These are phyloP conservation scores for Brassica cretica DNA, from an alignment of 345 rosid genomes.

Conservation along the genomic window DNA sequence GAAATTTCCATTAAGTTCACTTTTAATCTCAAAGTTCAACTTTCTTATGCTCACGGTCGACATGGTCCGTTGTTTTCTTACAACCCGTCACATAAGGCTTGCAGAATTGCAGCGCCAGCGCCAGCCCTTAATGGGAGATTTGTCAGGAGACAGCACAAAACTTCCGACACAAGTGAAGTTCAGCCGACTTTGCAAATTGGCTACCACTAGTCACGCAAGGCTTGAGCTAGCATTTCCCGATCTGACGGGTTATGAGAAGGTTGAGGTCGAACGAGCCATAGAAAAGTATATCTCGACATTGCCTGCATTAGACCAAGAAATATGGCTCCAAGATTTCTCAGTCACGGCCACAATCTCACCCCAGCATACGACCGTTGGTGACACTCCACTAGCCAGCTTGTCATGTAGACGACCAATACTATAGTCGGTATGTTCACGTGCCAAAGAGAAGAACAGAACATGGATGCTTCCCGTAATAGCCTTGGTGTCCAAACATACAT, in stretches of 20 bases:
- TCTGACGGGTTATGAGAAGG: conserved; percentile 56
- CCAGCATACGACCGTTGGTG: conserved; percentile 71
- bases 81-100: neutral
- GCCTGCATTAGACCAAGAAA: conserved; percentile 64
- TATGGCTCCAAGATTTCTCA: conserved; percentile 71
- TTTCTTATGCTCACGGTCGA: neutral
- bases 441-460: neutral
- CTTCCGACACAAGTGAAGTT: conserved; percentile 58
- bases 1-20: neutral
- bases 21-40: neutral
- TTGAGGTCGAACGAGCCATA: conserved; percentile 61
- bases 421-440: neutral
- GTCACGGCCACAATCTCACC: conserved; percentile 61
- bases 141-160: conserved; percentile 35
- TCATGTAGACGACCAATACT: conserved; percentile 27
- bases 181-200: conserved; percentile 60
- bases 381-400: conserved; percentile 53
- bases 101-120: conserved; percentile 42
- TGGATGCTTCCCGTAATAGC: conserved; percentile 16
- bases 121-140: conserved; percentile 54
- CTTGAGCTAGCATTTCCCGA: conserved; percentile 59
- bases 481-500: conserved; percentile 18
- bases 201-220: conserved; percentile 64
- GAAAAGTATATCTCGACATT: conserved; percentile 55
- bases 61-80: neutral